phyloP scores from a whole-genome alignment of 176 grass and related monocot species.

The Triticum urartu region DNA sequence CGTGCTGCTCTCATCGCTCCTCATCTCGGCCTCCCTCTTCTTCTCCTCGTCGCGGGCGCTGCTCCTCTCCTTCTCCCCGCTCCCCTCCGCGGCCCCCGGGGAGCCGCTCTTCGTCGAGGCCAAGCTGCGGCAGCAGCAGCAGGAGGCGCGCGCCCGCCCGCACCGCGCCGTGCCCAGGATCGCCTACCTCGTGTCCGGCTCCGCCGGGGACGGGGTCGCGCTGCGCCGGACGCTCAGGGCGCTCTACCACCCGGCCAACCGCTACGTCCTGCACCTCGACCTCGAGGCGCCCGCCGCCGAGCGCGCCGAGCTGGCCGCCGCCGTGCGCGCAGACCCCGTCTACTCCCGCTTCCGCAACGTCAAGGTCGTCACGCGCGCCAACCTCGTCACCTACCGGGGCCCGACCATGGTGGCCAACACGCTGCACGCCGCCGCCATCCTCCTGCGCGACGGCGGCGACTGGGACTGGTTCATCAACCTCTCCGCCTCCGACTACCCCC shows the following conservation, averaged over 20 bases:
- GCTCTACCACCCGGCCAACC: constrained; percentile 75
- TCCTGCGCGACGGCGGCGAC: constrained; percentile 64
- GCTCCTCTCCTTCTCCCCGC: constrained; percentile 75
- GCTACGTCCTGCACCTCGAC: constrained; percentile 82
- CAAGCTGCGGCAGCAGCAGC: constrained; percentile 59
- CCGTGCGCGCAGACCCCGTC: constrained; percentile 44
- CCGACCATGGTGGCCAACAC: constrained; percentile 95
- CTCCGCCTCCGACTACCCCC: constrained; percentile 83
- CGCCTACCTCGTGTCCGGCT: constrained; percentile 83
- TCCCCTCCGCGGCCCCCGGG: constrained; percentile 41
- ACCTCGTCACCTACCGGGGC: constrained; percentile 84
- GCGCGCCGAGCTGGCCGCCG: constrained; percentile 56
- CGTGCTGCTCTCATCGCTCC: constrained; percentile 64
- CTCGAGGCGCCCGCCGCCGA: constrained; percentile 68
- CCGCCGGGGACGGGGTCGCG: constrained; percentile 60
- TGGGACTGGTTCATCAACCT: constrained; percentile 99
- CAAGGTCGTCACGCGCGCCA: constrained; percentile 68
- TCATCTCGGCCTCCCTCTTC: constrained; percentile 74
- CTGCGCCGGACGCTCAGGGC: constrained; percentile 69
- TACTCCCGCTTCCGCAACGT: constrained; percentile 72
- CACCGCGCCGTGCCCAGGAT: constrained; percentile 49
- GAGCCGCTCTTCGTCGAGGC: constrained; percentile 84
- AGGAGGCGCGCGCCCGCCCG: constrained; percentile 28
- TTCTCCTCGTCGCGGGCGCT: constrained; percentile 68
- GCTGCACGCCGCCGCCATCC: constrained; percentile 80